Evolutionary conservation across 345 rosid genomes (phyloP).

Genomic region (Clarkia xantiana): DNA sequence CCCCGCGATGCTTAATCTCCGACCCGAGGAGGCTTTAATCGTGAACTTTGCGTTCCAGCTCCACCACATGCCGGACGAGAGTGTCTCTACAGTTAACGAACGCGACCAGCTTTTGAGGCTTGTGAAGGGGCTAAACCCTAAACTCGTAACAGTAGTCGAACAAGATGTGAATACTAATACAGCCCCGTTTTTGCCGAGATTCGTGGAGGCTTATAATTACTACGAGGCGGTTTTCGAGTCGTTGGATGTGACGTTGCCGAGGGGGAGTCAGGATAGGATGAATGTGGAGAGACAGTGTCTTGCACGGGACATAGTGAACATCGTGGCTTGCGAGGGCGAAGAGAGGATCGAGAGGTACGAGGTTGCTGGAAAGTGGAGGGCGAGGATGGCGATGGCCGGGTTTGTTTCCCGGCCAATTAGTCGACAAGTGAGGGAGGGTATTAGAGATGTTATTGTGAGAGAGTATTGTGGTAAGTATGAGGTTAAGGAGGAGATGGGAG

Average conservation of each 20-base stretch:
- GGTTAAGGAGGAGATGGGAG: conserved; percentile 49
- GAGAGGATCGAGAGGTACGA: conserved; percentile 88
- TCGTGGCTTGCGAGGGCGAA: conserved; percentile 92
- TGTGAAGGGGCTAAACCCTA: conserved; percentile 80
- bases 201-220: conserved; percentile 72
- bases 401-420: conserved; percentile 57
- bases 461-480: conserved; percentile 52
- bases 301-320: conserved; percentile 86
- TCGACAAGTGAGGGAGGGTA: conserved; percentile 27
- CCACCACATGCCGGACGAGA: conserved; percentile 99
- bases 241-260: conserved; percentile 72
- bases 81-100: conserved; percentile 77
- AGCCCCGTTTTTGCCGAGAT: conserved; percentile 69
- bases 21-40: conserved; percentile 54
- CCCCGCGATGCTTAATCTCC: conserved; percentile 52
- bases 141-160: conserved; percentile 86
- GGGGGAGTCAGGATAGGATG: conserved; percentile 94
- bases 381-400: conserved; percentile 92
- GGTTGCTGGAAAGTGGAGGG: conserved; percentile 89
- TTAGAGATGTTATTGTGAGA: conserved; percentile 31
- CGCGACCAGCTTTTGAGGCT: conserved; percentile 84
- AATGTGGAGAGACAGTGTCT: conserved; percentile 91
- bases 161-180: conserved; percentile 93
- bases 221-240: conserved; percentile 86
- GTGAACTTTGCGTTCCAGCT: conserved; percentile 95